Evolutionary conservation across 2,329 filamentous ascomycete genomes (phyloP).

Genomic region (Epichloe gansuensis): DNA sequence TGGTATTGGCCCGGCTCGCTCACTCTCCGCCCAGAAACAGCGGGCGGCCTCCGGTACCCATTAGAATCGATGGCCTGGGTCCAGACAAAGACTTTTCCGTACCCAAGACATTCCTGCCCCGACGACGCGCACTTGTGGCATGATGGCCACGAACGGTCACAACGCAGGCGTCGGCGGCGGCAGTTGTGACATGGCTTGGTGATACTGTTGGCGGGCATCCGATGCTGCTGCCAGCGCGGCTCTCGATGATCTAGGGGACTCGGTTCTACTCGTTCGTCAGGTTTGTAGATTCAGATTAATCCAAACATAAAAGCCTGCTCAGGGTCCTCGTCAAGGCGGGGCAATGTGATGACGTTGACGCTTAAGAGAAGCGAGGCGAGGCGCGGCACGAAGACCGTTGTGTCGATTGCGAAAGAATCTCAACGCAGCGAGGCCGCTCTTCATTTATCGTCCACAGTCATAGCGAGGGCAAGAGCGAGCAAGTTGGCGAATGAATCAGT

Average conservation of each 20-base stretch:
- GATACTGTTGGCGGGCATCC: constrained; percentile 23
- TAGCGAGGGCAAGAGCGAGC: neutral
- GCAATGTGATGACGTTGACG: neutral
- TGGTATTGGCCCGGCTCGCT: neutral
- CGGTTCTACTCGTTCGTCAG: neutral
- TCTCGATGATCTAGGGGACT: neutral
- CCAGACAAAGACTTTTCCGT: constrained; percentile 50
- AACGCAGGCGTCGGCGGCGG: constrained; percentile 46
- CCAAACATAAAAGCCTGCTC: neutral
- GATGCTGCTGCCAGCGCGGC: constrained; percentile 2
- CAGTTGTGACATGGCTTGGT: constrained; percentile 48
- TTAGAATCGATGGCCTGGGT: constrained; percentile 38
- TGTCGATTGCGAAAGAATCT: neutral
- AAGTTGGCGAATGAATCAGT: neutral
- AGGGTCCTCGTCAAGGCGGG: neutral
- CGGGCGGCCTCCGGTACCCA: constrained; percentile 29
- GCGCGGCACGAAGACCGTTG: neutral
- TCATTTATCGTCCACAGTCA: neutral
- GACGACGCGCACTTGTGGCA: constrained; percentile 47
- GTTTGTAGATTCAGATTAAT: neutral
- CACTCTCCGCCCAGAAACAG: constrained; percentile 10
- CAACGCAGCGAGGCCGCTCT: neutral
- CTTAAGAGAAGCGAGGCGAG: neutral
- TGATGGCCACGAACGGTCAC: constrained; percentile 45
- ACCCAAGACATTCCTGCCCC: constrained; percentile 48